These are phyloP conservation scores for Stachybotrys echinatus DNA, from an alignment of 2,329 filamentous ascomycete species.

Conservation along the genomic window DNA sequence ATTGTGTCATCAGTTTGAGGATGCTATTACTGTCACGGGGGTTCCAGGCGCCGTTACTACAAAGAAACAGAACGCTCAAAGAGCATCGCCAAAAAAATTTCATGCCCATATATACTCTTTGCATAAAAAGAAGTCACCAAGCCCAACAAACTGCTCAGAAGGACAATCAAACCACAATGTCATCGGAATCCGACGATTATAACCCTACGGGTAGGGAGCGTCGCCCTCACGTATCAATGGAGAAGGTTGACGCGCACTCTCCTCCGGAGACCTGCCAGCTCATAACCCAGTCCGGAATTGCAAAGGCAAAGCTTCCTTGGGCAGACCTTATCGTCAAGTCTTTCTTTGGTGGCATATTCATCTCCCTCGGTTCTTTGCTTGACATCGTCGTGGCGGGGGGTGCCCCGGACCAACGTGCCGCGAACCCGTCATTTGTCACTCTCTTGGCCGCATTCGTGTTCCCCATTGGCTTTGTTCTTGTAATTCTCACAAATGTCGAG, in stretches of 20 bases:
- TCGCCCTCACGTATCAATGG: conserved; percentile 1
- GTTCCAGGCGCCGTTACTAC: too few relatives aligned
- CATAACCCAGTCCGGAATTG: not conserved
- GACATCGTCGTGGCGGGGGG: conserved; percentile 1
- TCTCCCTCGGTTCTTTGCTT: not conserved
- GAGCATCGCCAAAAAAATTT: not conserved
- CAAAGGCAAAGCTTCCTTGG: conserved; percentile 1
- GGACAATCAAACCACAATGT: not conserved
- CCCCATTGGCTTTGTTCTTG: not conserved
- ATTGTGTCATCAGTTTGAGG: too few relatives aligned
- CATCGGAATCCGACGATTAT: not conserved
- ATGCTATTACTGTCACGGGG: too few relatives aligned
- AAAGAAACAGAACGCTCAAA: too few relatives aligned
- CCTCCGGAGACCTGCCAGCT: not conserved
- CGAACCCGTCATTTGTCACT: not conserved
- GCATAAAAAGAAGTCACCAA: not conserved
- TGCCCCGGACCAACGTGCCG: not conserved
- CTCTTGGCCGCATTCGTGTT: conserved; percentile 1
- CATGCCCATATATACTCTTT: not conserved
- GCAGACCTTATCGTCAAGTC: conserved; percentile 1
- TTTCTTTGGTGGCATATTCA: not conserved
- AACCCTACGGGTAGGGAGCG: not conserved
- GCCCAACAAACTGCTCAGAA: not conserved
- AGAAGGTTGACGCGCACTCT: conserved; percentile 1
- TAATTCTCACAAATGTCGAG: not conserved